phyloP scores from a whole-genome alignment of 2,329 filamentous ascomycete species.

The Cercospora nicotianae region DNA sequence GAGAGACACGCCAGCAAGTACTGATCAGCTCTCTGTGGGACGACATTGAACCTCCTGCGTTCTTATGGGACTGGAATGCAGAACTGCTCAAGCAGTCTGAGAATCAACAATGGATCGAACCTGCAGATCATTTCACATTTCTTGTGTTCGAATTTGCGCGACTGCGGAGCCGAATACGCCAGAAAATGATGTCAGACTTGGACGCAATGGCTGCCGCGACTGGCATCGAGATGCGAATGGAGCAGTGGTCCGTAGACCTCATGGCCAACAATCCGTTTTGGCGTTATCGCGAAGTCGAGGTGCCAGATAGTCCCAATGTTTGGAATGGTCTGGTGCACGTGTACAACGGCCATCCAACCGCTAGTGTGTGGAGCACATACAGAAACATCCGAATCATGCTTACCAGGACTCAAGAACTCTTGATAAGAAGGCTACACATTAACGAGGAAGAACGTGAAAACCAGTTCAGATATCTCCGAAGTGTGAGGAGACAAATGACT shows the following conservation, averaged over 20 bases:
- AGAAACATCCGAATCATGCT: slow-evolving; percentile 36
- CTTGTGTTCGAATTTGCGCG: slow-evolving; percentile 33
- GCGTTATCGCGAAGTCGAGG: slow-evolving; percentile 33
- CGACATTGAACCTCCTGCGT: slow-evolving; percentile 32
- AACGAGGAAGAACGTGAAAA: slow-evolving; percentile 21
- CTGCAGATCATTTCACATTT: slow-evolving; percentile 29
- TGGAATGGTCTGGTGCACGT: slow-evolving; percentile 36
- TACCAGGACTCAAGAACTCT: slow-evolving; percentile 33
- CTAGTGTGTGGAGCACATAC: slow-evolving; percentile 34
- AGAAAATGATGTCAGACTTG: slow-evolving; percentile 21
- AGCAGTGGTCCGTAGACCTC: slow-evolving; percentile 33
- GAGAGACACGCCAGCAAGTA: slow-evolving; percentile 34
- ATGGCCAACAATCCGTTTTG: slow-evolving; percentile 24
- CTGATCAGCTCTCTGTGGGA: slow-evolving; percentile 36
- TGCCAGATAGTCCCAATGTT: slow-evolving; percentile 33
- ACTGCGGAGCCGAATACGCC: slow-evolving; percentile 26
- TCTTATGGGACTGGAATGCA: slow-evolving; percentile 34
- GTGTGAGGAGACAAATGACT: slow-evolving; percentile 34
- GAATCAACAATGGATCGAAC: slow-evolving; percentile 18
- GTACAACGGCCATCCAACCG: slow-evolving; percentile 26
- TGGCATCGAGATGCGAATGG: slow-evolving; percentile 33
- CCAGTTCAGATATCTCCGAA: slow-evolving; percentile 31
- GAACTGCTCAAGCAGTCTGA: slow-evolving; percentile 25
- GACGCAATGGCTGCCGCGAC: slow-evolving; percentile 28
- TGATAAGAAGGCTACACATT: slow-evolving; percentile 27